Evolutionary conservation across 129 eudicot species (phyloP), one percentile per base, ranked within the genome.

Genomic region (Flaveria trinervia): DNA sequence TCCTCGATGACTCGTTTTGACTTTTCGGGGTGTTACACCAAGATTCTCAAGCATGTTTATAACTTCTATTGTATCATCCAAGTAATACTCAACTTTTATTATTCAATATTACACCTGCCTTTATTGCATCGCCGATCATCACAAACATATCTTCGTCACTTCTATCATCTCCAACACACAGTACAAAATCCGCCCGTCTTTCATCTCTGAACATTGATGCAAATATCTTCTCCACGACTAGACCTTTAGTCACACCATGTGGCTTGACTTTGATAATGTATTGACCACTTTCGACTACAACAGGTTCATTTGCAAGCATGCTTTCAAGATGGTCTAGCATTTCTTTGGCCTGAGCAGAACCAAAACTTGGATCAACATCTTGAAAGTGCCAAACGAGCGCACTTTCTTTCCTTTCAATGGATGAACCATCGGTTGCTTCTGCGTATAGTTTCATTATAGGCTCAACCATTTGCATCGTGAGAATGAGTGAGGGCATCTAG

Each of bases 141-240:
- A 86, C 93, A 78, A 88, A 88, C 93, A 88, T 88, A 60, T 88
- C 93, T 43, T 88, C 93, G 15, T 88, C 93, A 3, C 90, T 86
- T 81, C 88, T 86, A 69, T 88, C 93, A 46, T 88, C 93, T 6
- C 93, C 93, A 44, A 88, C 86, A 70, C 93, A 88, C 5, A 88
- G 85, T n/a, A 88, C 93, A 84, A 88, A 88, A 80, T 88, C 93
- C 28, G 88, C 90, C 23, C 74, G 73, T 51, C 69, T 74, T 59
- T 81, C 86, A 0, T 41, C 78, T 33, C 28, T 73, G 14, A 75
- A 72, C 93, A 88, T 84, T 28, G 84, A 79, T 55, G 86, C 46
- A 52, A 88, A 84, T 30, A 88, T 82, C 82, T 79, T 86, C 82
- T 86, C 90, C 3, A 84, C 90, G 30, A 86, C 93, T 56, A 80